Conservation (phyloP, 1,284 basidiomycete species). For the Athelia sp. region DNA sequence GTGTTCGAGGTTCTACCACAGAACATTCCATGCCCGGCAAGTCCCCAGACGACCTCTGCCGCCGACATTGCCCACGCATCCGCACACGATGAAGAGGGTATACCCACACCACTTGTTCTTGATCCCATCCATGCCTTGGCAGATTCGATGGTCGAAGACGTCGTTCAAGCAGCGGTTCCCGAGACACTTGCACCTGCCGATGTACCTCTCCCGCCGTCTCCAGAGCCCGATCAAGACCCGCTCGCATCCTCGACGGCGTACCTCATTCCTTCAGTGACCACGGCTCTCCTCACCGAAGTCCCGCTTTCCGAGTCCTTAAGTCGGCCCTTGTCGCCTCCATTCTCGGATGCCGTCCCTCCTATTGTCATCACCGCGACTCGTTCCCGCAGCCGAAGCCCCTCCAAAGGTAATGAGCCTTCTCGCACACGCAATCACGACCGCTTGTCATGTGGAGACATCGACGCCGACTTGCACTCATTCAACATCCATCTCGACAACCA, state of each 20-base stretch:
- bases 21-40: too few species aligned
- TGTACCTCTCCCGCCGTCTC: too few species aligned
- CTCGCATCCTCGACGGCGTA: background rate
- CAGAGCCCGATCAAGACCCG: background rate
- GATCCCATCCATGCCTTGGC: too few species aligned
- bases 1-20: too few species aligned
- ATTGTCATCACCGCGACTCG: background rate
- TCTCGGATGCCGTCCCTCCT: background rate
- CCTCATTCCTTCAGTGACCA: background rate
- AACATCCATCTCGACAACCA: conserved; percentile 1
- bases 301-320: background rate
- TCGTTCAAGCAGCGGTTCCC: too few species aligned
- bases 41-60: too few species aligned
- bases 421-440: background rate
- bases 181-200: too few species aligned
- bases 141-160: too few species aligned
- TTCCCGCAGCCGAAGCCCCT: background rate
- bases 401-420: background rate
- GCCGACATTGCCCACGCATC: too few species aligned
- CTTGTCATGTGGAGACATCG: background rate
- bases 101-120: too few species aligned
- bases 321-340: background rate
- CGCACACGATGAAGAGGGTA: too few species aligned
- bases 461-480: conserved; percentile 2
- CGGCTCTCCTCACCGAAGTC: background rate